Evolutionary conservation across 1,284 basidiomycete genomes (phyloP).

Genomic region (Coriolopsis trogii): DNA sequence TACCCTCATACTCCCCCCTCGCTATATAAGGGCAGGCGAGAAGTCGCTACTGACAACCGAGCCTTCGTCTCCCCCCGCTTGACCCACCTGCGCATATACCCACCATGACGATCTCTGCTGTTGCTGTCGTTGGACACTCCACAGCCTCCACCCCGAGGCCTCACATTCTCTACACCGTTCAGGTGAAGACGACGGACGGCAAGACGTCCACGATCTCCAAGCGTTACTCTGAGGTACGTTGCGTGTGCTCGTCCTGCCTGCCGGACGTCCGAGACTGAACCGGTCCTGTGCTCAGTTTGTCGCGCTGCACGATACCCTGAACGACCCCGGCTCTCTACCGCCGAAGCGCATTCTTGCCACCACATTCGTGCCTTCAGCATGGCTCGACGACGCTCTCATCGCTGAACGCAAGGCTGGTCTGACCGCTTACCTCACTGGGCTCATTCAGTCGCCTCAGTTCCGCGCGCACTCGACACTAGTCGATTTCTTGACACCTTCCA

Average conservation of each 20-base stretch:
- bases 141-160: constrained; percentile 52
- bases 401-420: constrained; percentile 54
- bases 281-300: constrained; percentile 46
- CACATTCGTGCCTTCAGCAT: constrained; percentile 52
- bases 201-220: constrained; percentile 39
- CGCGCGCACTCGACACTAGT: constrained; percentile 35
- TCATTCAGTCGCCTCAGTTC: constrained; percentile 40
- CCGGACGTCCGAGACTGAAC: no score
- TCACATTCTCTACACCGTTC: constrained; percentile 50
- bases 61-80: background rate
- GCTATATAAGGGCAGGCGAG: constrained; percentile 12
- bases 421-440: constrained; percentile 43
- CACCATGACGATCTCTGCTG: constrained; percentile 24
- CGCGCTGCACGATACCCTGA: constrained; percentile 41
- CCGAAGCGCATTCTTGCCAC: constrained; percentile 52
- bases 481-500: constrained; percentile 42
- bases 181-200: constrained; percentile 39
- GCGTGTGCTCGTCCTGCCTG: constrained; percentile 6
- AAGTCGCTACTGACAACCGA: background rate
- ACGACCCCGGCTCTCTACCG: constrained; percentile 44
- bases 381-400: constrained; percentile 55
- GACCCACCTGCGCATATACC: constrained; percentile 3
- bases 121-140: constrained; percentile 46
- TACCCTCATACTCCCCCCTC: background rate
- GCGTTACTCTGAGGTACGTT: constrained; percentile 53